Percentiles rank a stretch among this genome's conserved stretches.
These are phyloP conservation scores for Solanum chmielewskii DNA, from an alignment of 257 asterid species.

Conservation along the genomic window DNA sequence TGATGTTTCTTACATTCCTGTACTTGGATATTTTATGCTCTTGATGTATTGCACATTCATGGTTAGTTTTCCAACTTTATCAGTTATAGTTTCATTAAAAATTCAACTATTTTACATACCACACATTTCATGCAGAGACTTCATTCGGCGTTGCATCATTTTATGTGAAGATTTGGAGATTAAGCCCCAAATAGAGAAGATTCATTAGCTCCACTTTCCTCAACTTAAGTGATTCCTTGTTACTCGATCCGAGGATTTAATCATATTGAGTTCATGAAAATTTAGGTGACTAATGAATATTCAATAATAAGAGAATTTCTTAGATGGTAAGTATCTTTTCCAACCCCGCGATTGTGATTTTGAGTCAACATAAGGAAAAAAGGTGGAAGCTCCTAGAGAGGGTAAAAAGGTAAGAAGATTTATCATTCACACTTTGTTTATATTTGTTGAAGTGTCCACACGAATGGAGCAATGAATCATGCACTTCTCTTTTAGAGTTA, in stretches of 20 bases:
- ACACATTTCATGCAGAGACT: not conserved
- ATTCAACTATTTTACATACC: not conserved
- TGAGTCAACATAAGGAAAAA: not conserved
- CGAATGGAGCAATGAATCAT: too few species aligned
- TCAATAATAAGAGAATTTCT: too few species aligned
- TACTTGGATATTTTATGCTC: not conserved
- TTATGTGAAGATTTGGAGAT: not conserved
- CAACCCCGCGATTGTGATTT: not conserved
- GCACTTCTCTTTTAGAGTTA: too few species aligned
- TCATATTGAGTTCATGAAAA: too few species aligned
- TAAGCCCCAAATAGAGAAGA: not conserved
- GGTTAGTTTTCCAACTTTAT: not conserved
- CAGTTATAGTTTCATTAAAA: not conserved
- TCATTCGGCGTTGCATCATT: not conserved
- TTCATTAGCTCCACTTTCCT: not conserved
- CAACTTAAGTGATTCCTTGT: too few species aligned
- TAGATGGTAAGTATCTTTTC: too few species aligned
- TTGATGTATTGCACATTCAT: not conserved
- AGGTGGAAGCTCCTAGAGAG: not conserved
- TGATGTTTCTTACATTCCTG: too few species aligned
- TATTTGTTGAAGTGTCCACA: too few species aligned
- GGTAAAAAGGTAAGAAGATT: not conserved
- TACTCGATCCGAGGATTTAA: too few species aligned
- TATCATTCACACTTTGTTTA: too few species aligned
- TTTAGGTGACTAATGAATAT: too few species aligned